phyloP scores from a whole-genome alignment of 495 filamentous ascomycete genomes.

The Neurospora sp. region DNA sequence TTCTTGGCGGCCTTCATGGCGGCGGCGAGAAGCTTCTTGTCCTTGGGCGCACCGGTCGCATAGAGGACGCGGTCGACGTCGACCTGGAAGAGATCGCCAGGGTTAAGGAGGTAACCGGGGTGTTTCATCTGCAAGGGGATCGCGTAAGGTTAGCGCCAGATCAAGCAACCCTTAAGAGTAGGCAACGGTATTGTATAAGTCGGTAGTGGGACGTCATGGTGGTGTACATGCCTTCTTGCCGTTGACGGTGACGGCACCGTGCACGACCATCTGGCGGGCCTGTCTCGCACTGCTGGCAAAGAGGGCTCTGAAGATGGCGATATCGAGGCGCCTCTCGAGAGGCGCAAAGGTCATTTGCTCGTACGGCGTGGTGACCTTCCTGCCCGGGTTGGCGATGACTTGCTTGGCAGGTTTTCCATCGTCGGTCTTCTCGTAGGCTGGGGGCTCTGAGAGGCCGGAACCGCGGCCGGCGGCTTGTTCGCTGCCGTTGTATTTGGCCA shows the following conservation, averaged over 20 bases:
- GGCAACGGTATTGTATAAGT: background rate
- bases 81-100: conserved; percentile 96
- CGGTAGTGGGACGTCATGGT: background rate
- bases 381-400: background rate
- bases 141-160: conserved; percentile 1
- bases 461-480: conserved; percentile 73
- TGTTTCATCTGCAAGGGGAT: conserved; percentile 61
- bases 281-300: conserved; percentile 94
- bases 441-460: conserved; percentile 39
- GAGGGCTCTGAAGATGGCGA: conserved; percentile 80
- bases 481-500: conserved; percentile 73
- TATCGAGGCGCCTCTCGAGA: conserved; percentile 80
- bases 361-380: conserved; percentile 51
- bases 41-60: conserved; percentile 59
- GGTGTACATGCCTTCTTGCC: conserved; percentile 66
- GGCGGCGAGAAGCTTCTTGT: conserved; percentile 2
- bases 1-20: conserved; percentile 1
- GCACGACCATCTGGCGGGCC: conserved; percentile 86
- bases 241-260: conserved; percentile 91
- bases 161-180: background rate
- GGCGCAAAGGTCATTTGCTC: conserved; percentile 90
- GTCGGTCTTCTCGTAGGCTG: background rate
- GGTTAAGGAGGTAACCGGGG: conserved; percentile 91
- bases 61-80: conserved; percentile 77
- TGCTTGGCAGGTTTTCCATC: background rate